Evolutionary conservation across 1,139 yeast species (phyloP).

Genomic region (Geotrichum reessii): DNA sequence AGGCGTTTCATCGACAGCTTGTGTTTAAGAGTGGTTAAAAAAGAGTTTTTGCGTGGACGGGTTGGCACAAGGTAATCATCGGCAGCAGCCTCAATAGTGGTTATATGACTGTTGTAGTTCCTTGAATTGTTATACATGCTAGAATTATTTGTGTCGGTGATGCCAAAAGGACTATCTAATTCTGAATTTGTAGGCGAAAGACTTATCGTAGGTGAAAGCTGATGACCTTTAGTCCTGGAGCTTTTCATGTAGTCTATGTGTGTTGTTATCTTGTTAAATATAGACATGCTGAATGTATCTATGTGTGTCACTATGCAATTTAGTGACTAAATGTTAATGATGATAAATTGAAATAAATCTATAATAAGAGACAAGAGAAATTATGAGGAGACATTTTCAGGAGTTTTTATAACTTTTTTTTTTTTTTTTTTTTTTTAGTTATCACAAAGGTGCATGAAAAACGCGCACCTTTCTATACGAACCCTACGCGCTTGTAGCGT

Average conservation of each 20-base stretch:
- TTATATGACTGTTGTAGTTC: not conserved
- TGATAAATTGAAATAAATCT: too few species aligned
- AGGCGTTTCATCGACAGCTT: not conserved
- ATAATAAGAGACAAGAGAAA: not conserved
- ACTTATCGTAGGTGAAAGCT: not conserved
- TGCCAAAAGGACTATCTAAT: not conserved
- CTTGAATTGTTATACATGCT: not conserved
- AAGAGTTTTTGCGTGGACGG: not conserved
- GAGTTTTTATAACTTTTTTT: not conserved
- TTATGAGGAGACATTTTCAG: not conserved
- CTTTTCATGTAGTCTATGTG: constrained; percentile 3
- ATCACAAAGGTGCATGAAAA: not conserved
- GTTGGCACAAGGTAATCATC: not conserved
- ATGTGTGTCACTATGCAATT: too few species aligned
- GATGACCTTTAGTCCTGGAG: not conserved
- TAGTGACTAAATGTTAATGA: too few species aligned
- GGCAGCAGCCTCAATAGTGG: not conserved
- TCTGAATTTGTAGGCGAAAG: not conserved
- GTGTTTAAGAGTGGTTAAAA: not conserved
- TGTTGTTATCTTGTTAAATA: constrained; percentile 12
- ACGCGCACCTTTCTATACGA: not conserved
- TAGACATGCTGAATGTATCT: constrained; percentile 3
- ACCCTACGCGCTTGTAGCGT: not conserved
- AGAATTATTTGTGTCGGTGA: not conserved
- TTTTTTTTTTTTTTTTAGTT: not conserved